Percentiles rank a stretch among this genome's conserved stretches.
Evolutionary conservation across 345 rosid genomes (phyloP).

Genomic region (Gossypioides kirkii): DNA sequence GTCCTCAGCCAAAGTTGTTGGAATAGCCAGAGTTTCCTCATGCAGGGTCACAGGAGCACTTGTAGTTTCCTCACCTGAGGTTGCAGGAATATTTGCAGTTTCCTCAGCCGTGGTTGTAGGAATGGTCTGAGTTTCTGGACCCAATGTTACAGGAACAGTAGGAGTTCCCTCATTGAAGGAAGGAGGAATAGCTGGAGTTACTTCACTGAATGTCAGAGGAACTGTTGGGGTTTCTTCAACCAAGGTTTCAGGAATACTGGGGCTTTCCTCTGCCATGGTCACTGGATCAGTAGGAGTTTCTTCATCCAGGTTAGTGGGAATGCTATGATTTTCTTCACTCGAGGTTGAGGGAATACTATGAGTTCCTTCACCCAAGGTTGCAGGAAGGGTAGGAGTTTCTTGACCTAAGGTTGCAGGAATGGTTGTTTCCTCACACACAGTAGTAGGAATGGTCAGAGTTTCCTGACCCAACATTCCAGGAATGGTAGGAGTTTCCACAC

Average conservation of each 20-base stretch:
- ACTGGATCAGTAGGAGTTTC: neutral
- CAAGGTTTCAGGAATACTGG: neutral
- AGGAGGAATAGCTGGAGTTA: neutral
- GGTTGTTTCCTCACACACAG: too few relatives aligned
- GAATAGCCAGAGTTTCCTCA: slow-evolving; percentile 12
- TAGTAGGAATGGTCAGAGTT: too few relatives aligned
- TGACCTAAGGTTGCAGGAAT: too few relatives aligned
- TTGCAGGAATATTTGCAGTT: neutral
- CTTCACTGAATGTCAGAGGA: neutral
- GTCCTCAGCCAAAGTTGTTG: slow-evolving; percentile 9
- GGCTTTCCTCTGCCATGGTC: neutral
- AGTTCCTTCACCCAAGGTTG: neutral
- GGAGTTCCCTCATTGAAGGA: neutral
- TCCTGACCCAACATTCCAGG: too few relatives aligned
- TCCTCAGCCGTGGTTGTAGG: neutral
- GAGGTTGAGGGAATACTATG: too few relatives aligned
- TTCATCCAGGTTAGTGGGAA: neutral
- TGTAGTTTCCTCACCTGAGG: neutral
- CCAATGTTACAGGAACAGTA: neutral
- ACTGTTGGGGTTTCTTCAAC: neutral
- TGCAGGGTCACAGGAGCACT: neutral
- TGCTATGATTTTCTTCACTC: too few relatives aligned
- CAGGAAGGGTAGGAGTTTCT: neutral
- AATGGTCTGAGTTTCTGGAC: neutral
- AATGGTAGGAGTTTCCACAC: neutral